Base-by-base conservation (phyloP, 148 eudicot species). In the Fallopia convolvulus region DNA sequence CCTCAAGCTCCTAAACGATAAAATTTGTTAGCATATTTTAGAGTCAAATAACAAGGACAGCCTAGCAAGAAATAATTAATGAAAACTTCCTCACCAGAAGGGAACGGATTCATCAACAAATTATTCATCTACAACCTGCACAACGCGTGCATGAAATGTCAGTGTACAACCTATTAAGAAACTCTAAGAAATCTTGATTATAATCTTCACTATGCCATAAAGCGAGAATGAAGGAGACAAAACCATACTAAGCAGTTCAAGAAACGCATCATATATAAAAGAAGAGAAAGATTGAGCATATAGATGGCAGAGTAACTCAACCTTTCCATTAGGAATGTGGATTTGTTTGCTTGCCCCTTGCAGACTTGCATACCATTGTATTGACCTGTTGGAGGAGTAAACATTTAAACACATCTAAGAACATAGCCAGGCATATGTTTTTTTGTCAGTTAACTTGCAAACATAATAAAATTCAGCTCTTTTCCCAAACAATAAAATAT, bases 281-380 rank as follows among this genome's bases (percentile, higher is more conserved):
- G 3, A 23, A 44, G 3, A 75, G 23, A 17, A 5, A 36, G 13
- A 30, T 53, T 13, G 13, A 50, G 61, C 40, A n/a, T n/a, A n/a
- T n/a, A 21, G 63, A 20, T 15, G 66, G 46, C 41, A 75, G 15
- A 21, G 7, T 6, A 17, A 71, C 42, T 70, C 32, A 30, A 85
- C 87, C 85, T 85, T 85, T 0, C 74, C 82, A 77, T 83, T 85
- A 9, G 88, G 88, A 5, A 85, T 81, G 26, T 4, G 23, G 7
- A 83, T 83, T 77, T 75, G 79, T 82, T 81, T 83, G 80, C 79
- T 85, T 32, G 74, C 14, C 58, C 78, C n/a, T n/a, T n/a, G n/a
- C n/a, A n/a, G n/a, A n/a, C 83, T 20, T 82, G 85, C 15, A 49
- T 70, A 40, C 73, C 68, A 63, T 65, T 78, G 66, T 75, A 79